Conservation (phyloP, 2,329 filamentous ascomycete genomes). For the Nothomitra cinnamomea region DNA sequence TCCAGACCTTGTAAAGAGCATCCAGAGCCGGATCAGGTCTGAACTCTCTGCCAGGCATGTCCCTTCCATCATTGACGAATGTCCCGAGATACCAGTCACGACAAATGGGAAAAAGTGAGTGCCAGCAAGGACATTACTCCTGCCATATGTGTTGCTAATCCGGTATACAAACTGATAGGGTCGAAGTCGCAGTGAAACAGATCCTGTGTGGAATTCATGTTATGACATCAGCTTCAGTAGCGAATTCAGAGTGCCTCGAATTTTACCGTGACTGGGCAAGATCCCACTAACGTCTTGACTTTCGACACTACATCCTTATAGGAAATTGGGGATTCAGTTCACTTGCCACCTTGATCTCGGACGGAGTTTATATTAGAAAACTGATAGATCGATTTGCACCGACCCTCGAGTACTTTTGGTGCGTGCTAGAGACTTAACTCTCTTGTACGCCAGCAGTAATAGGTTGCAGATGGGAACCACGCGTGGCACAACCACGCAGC, state of each 20-base stretch:
- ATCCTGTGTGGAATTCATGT: slow-evolving; percentile 77
- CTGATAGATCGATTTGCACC: too few species aligned
- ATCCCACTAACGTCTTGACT: background rate
- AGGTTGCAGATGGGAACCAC: too few species aligned
- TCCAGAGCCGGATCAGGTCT: slow-evolving; percentile 52
- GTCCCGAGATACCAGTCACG: slow-evolving; percentile 76
- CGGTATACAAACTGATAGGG: slow-evolving; percentile 29
- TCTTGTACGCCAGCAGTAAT: too few species aligned
- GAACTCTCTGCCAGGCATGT: slow-evolving; percentile 84
- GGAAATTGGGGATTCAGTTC: too few species aligned
- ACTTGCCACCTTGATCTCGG: too few species aligned
- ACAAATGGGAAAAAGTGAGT: slow-evolving; percentile 88
- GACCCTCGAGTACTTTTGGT: too few species aligned
- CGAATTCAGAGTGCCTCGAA: slow-evolving; percentile 71
- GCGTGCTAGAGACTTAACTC: too few species aligned
- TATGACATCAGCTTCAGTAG: slow-evolving; percentile 83
- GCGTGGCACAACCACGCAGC: too few species aligned
- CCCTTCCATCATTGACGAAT: slow-evolving; percentile 65
- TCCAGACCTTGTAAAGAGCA: slow-evolving; percentile 39
- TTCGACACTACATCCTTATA: background rate
- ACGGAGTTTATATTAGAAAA: too few species aligned
- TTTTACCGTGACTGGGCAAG: slow-evolving; percentile 71
- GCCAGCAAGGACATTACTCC: background rate
- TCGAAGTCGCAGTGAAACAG: slow-evolving; percentile 92
- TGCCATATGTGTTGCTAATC: slow-evolving; percentile 5